Conservation (phyloP, 768 basidiomycete species). For the Chiua virens region DNA sequence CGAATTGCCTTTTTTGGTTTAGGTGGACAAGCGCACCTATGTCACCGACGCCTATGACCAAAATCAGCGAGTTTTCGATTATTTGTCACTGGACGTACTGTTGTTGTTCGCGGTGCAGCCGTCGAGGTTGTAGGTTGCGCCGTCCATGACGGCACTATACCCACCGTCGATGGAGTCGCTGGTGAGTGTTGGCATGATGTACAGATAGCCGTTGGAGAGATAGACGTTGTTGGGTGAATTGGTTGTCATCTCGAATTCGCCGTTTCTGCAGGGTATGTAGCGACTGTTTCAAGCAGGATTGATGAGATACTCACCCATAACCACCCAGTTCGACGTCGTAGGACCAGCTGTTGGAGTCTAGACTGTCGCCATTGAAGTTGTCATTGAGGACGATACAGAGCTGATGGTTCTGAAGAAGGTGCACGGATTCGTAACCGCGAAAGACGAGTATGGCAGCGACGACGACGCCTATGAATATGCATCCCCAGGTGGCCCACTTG, state of each 20-base stretch:
- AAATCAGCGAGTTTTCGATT: no score
- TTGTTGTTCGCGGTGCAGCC: constrained; percentile 32
- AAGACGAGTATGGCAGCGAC: constrained; percentile 46
- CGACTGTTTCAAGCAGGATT: not conserved
- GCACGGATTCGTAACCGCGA: constrained; percentile 41
- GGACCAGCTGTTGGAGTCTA: constrained; percentile 47
- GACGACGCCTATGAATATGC: constrained; percentile 42
- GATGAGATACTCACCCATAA: constrained; percentile 37
- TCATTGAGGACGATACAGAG: constrained; percentile 51
- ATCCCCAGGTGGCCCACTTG: constrained; percentile 49
- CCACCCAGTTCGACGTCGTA: constrained; percentile 55
- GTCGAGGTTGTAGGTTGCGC: constrained; percentile 36
- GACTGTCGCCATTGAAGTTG: constrained; percentile 39
- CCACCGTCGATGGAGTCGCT: constrained; percentile 43
- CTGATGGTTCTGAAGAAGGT: constrained; percentile 34
- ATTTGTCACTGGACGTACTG: not conserved
- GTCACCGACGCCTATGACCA: constrained; percentile 8
- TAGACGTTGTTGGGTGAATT: constrained; percentile 38
- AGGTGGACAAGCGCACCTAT: constrained; percentile 26
- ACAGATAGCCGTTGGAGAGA: constrained; percentile 49
- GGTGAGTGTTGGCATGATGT: constrained; percentile 61
- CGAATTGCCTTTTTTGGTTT: constrained; percentile 26
- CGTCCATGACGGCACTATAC: constrained; percentile 39
- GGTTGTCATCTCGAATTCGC: constrained; percentile 60
- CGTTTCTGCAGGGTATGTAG: constrained; percentile 34